Conservation (phyloP, 2,329 filamentous ascomycete genomes). For the Cladosporium sp. region DNA sequence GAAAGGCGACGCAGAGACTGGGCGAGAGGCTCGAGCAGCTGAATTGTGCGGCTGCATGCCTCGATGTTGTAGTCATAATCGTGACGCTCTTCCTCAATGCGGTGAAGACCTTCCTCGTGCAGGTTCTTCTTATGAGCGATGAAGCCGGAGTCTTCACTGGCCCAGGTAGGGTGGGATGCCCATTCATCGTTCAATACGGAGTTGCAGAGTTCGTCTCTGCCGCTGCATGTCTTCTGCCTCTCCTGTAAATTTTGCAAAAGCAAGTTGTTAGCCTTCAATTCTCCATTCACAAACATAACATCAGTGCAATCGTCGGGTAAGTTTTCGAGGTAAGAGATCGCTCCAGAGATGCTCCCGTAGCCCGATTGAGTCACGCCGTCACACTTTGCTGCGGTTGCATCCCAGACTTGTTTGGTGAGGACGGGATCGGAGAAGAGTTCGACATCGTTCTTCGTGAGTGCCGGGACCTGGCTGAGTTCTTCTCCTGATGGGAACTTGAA, state of each 20-base stretch:
- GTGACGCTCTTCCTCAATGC: constrained; percentile 96
- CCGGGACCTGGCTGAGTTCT: too few relatives aligned
- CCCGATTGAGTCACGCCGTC: not conserved
- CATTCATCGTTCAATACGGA: constrained; percentile 94
- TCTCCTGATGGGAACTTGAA: not conserved
- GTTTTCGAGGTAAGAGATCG: not conserved
- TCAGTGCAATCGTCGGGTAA: not conserved
- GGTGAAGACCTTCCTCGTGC: constrained; percentile 88
- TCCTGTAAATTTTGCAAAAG: constrained; percentile 48
- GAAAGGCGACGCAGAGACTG: constrained; percentile 82
- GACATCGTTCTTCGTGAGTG: too few relatives aligned
- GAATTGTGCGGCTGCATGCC: constrained; percentile 88
- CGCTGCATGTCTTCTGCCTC: constrained; percentile 85
- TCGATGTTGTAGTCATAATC: constrained; percentile 99
- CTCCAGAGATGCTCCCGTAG: not conserved
- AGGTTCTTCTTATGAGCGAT: constrained; percentile 96
- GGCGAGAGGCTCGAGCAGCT: constrained; percentile 89
- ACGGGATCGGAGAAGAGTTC: too few relatives aligned
- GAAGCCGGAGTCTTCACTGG: constrained; percentile 95
- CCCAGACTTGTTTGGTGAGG: not conserved
- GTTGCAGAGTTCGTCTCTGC: constrained; percentile 89
- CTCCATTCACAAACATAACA: not conserved
- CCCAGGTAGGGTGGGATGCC: constrained; percentile 98
- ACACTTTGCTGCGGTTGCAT: not conserved
- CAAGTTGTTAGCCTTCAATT: not conserved